Conservation (phyloP, 1,284 basidiomycete species). For the Cryptococcus deneoformans region DNA sequence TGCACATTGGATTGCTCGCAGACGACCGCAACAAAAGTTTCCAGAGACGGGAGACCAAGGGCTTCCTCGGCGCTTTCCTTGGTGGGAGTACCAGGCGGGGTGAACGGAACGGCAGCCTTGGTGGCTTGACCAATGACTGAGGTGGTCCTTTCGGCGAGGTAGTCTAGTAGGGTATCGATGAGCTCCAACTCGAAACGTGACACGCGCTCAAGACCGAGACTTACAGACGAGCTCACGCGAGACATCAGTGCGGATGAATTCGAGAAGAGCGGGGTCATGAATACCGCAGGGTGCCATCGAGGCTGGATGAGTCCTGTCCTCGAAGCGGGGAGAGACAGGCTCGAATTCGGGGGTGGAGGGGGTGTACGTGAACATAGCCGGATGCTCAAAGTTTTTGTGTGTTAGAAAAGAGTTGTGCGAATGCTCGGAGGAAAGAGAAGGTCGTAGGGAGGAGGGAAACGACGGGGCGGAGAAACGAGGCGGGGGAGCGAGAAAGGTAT, state of each 20-base stretch:
- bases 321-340: constrained; percentile 40
- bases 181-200: constrained; percentile 4
- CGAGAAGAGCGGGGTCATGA: constrained; percentile 71
- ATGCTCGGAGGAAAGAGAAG: no score
- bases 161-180: constrained; percentile 24
- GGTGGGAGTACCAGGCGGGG: constrained; percentile 25
- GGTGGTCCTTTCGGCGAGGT: constrained; percentile 47
- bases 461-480: not conserved
- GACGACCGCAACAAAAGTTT: constrained; percentile 83
- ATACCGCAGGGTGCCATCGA: constrained; percentile 65
- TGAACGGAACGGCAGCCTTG: constrained; percentile 33
- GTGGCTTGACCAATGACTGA: constrained; percentile 49
- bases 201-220: constrained; percentile 7
- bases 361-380: constrained; percentile 29
- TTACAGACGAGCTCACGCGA: constrained; percentile 74
- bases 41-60: constrained; percentile 66
- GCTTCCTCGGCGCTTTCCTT: constrained; percentile 47
- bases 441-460: not conserved
- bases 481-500: not conserved
- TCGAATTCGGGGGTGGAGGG: constrained; percentile 38
- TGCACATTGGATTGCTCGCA: constrained; percentile 86
- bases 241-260: constrained; percentile 72
- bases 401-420: not conserved
- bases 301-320: constrained; percentile 54
- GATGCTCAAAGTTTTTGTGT: no score